Base-by-base conservation (phyloP, 306 rosid genomes). In the Trifolium repens region DNA sequence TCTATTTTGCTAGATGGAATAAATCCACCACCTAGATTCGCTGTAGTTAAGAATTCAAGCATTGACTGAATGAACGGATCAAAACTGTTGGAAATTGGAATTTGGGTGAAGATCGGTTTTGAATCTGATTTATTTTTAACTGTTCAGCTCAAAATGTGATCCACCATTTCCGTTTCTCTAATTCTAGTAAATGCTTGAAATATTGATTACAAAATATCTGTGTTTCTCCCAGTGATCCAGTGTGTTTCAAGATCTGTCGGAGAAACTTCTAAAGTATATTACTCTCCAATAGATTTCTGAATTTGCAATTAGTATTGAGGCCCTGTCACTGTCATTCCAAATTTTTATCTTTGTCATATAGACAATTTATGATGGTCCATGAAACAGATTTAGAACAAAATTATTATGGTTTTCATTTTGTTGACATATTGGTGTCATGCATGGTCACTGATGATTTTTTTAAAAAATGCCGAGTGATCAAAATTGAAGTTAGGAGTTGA, bases 301-400 rank as follows among this genome's bases (percentile, higher is more conserved):
- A 55, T 55, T 3, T 22, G 27, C 7, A 54, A 10, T 9, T 55
- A 46, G 35, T 32, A 4, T 54, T 5, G 7, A 50, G 71, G 24
- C 64, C 58, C 74, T 49, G 50, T 24, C 59, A 26, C 24, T 17
- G 35, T 66, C 22, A 60, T 52, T 34, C 27, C 17, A 8, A 8
- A 22, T 22, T 58, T 74, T 35, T 8, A 35, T 32, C 62, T 22
- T 22, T 53, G 30, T 15, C n/a, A 50, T 52, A 4, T 61, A 68
- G 67, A 40, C 74, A 30, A 57, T 80, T 67, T 67, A 67, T 79
- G 69, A 4, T 27, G 26, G 67, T 61, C 32, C 13, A 15, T 59
- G 40, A 44, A 73, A 46, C 43, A 32, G 15, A 67, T 40, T 53
- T 13, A 22, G 40, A 44, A 14, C 27, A 47, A 69, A 66, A 16